Base-by-base conservation (phyloP, 371 early-diverging fungal genomes). In the Conidiobolus incongruus region DNA sequence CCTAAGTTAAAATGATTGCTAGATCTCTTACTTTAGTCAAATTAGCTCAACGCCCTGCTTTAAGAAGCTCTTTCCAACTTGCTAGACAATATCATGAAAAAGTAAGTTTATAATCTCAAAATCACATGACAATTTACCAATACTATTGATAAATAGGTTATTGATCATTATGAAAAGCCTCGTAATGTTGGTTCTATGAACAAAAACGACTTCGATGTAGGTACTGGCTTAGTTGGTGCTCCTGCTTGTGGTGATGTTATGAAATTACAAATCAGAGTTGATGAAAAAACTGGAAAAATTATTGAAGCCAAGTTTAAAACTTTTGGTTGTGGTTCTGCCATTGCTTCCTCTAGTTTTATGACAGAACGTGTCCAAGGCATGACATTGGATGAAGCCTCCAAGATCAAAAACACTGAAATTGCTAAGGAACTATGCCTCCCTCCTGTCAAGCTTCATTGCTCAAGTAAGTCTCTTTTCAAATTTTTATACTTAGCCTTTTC, bases 161-260 rank as follows among this genome's bases (percentile, higher is more conserved):
- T 90, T 52, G 92, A 92, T 56, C 93, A 92, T 60, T 92, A 90
- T 58, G 83, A 84, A 56, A 72, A 75, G 45, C 98, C 98, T 32
- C 75, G 96, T 57, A 98, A 98, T 54, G 91, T 98, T 40, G 98
- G 98, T 20, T 88, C 96, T 10, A 64, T 97, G 47, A 68, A 72
- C 51, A 90, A 90, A 59, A 63, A 60, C 20, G 80, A 80, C 50
- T 66, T 68, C 10, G 67, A 77, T 51, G 89, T 98, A 22, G 98
- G 98, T 22, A 98, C 98, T 16, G 98, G 98, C n/a, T 69, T 98
- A 16, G 98, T 98, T 10, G 98, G 98, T 12, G 98, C 98, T 0
- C 98, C 98, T 23, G 98, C 98, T 8, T 98, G 98, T 63, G 98
- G 98, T 47, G 98, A 98, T 66, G 98, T 98, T 23, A 93, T 98